phyloP scores from a whole-genome alignment of 805 yeast species.

The Monosporozyma servazzii region DNA sequence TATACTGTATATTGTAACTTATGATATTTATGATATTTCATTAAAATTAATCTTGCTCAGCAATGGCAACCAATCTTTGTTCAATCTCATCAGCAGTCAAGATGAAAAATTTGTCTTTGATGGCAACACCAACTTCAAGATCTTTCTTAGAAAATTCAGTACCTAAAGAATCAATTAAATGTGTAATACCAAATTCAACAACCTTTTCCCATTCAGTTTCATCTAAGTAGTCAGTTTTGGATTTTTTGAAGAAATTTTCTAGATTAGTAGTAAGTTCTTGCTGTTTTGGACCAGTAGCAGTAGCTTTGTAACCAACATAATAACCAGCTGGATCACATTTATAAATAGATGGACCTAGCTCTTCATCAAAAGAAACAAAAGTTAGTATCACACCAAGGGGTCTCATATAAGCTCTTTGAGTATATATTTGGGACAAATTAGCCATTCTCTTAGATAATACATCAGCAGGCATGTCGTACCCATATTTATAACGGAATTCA shows the following conservation, averaged over 20 bases:
- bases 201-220: slow-evolving; percentile 80
- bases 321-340: slow-evolving; percentile 98
- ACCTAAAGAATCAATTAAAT: slow-evolving; percentile 77
- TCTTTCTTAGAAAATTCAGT: slow-evolving; percentile 93
- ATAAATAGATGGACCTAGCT: slow-evolving; percentile 77
- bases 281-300: slow-evolving; percentile 94
- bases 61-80: slow-evolving; percentile 86
- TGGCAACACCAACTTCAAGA: slow-evolving; percentile 85
- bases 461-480: slow-evolving; percentile 95
- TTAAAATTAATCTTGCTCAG: slow-evolving; percentile 76
- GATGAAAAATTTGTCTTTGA: slow-evolving; percentile 57
- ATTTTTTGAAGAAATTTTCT: slow-evolving; percentile 81
- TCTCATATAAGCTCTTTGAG: slow-evolving; percentile 97
- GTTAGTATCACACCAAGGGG: slow-evolving; percentile 93
- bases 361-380: slow-evolving; percentile 81
- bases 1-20: neutral
- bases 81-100: slow-evolving; percentile 84
- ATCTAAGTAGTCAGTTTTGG: slow-evolving; percentile 21
- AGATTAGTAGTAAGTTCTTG: slow-evolving; percentile 86
- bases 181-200: slow-evolving; percentile 81
- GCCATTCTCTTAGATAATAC: slow-evolving; percentile 92
- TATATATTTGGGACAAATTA: slow-evolving; percentile 86
- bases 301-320: slow-evolving; percentile 81
- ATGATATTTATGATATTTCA: neutral
- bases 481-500: slow-evolving; percentile 87